Conservation (phyloP, 768 basidiomycete species). For the Tylopilus felleus region DNA sequence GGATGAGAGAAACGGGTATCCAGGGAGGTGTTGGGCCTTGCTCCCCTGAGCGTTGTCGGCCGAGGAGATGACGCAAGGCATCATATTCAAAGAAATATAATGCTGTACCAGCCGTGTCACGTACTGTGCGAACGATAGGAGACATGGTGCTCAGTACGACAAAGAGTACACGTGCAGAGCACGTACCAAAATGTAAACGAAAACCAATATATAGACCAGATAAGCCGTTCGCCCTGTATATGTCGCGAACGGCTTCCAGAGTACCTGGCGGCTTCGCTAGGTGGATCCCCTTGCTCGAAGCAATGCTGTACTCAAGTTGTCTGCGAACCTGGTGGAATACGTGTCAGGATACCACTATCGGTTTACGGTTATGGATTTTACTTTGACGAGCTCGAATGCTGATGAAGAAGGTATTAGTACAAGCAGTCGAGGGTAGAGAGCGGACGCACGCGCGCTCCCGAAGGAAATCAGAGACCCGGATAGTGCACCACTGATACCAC, state of each 20-base stretch:
- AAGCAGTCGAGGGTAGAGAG: not conserved
- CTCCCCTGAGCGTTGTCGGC: slow-evolving; percentile 71
- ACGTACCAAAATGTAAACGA: slow-evolving; percentile 77
- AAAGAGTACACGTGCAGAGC: not conserved
- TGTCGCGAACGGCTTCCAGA: slow-evolving; percentile 73
- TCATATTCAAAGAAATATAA: slow-evolving; percentile 96
- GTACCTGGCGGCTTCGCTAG: slow-evolving; percentile 77
- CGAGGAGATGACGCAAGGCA: slow-evolving; percentile 82
- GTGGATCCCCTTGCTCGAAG: slow-evolving; percentile 70
- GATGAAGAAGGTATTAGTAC: slow-evolving; percentile 18
- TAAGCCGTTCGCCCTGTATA: slow-evolving; percentile 60
- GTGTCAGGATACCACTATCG: slow-evolving; percentile 7
- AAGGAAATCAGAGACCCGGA: slow-evolving; percentile 88
- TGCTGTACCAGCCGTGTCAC: slow-evolving; percentile 86
- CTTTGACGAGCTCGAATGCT: slow-evolving; percentile 97
- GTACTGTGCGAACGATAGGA: slow-evolving; percentile 48
- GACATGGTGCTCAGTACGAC: slow-evolving; percentile 1
- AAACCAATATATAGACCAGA: slow-evolving; percentile 80
- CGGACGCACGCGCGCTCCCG: slow-evolving; percentile 78
- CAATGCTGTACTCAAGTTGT: slow-evolving; percentile 90
- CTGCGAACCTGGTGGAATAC: slow-evolving; percentile 63
- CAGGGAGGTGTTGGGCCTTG: slow-evolving; percentile 81
- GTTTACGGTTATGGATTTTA: slow-evolving; percentile 29
- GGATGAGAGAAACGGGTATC: slow-evolving; percentile 72
- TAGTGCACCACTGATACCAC: slow-evolving; percentile 81